Conservation (phyloP, 164 flowering plant species). For the Magnolia sinica region DNA sequence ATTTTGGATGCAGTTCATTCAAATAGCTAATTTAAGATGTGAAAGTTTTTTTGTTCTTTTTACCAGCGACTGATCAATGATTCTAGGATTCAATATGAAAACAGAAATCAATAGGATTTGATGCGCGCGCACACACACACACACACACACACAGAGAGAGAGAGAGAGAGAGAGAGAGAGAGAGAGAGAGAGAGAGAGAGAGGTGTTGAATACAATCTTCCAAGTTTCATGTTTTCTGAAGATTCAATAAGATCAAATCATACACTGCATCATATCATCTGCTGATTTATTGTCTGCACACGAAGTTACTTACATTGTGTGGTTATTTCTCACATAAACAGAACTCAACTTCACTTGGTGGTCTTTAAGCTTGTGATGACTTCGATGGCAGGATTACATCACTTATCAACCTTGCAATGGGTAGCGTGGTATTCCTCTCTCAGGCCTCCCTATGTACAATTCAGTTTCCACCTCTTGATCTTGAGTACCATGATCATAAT, state of each 20-base stretch:
- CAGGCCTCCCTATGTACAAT: slow-evolving; percentile 23
- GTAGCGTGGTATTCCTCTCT: slow-evolving; percentile 7
- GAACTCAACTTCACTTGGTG: background rate
- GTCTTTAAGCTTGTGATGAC: background rate
- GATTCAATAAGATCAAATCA: background rate
- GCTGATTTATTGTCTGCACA: background rate
- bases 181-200: background rate
- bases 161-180: background rate
- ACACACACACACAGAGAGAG: background rate
- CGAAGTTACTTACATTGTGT: background rate
- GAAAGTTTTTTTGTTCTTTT: too few relatives aligned
- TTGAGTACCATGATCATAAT: background rate
- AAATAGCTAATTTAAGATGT: too few relatives aligned
- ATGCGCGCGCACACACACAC: background rate
- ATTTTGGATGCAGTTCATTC: too few relatives aligned
- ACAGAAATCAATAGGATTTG: background rate
- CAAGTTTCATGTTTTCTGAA: background rate
- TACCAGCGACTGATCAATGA: too few relatives aligned
- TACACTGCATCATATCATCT: background rate
- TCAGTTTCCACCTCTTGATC: slow-evolving; percentile 20
- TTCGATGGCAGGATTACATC: background rate
- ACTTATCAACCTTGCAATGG: background rate
- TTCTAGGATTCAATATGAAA: background rate
- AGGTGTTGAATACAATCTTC: background rate
- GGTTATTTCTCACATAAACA: background rate